Evolutionary conservation across 1,284 basidiomycete genomes (phyloP).

Genomic region (Rhodotorula sp.): DNA sequence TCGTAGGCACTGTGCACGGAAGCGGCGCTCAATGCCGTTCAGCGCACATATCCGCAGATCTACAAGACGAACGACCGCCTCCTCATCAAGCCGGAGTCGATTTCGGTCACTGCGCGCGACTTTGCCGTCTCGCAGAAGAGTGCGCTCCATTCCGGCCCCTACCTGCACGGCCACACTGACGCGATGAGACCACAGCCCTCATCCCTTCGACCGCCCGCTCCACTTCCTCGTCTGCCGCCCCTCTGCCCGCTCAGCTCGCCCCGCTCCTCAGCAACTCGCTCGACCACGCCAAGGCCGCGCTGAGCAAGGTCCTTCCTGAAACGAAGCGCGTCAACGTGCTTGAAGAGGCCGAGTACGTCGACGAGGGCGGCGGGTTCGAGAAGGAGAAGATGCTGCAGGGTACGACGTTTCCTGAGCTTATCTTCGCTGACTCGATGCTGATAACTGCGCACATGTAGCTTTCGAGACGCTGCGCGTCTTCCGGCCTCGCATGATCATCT

Average conservation of each 20-base stretch:
- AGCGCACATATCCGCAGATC: constrained; percentile 94
- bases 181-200: constrained; percentile 61
- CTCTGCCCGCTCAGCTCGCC: constrained; percentile 81
- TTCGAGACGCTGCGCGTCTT: constrained; percentile 90
- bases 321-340: constrained; percentile 57
- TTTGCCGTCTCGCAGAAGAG: constrained; percentile 98
- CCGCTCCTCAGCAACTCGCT: constrained; percentile 73
- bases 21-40: constrained; percentile 93
- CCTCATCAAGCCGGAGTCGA: constrained; percentile 80
- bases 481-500: constrained; percentile 81
- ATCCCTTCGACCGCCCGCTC: constrained; percentile 94
- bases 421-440: not conserved
- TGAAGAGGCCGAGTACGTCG: constrained; percentile 84
- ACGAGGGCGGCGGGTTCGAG: constrained; percentile 58
- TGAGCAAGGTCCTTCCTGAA: constrained; percentile 55
- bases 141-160: constrained; percentile 54
- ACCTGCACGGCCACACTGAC: not conserved
- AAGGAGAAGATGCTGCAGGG: constrained; percentile 76
- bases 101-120: constrained; percentile 82
- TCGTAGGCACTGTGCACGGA: constrained; percentile 87
- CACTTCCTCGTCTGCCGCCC: constrained; percentile 76
- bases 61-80: constrained; percentile 89
- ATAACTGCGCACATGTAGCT: constrained; percentile 56
- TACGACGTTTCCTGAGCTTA: constrained; percentile 50
- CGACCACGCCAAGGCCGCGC: constrained; percentile 67